Evolutionary conservation across 306 rosid species (phyloP).

Genomic region (Astragalus glycyphyllos): DNA sequence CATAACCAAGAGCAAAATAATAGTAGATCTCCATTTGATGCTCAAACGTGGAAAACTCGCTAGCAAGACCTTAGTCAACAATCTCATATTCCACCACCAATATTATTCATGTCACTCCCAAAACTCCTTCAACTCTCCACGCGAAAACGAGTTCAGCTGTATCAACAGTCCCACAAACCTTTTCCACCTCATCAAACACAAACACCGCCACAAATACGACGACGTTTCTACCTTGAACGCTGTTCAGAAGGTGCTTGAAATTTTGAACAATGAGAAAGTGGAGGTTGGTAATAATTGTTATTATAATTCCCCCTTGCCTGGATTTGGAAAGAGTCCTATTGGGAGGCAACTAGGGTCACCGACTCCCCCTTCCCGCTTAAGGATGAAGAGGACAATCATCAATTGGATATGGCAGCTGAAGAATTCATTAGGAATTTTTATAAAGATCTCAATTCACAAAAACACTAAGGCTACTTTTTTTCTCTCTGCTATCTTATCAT

Average conservation of each 20-base stretch:
- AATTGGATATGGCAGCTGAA: constrained; percentile 75
- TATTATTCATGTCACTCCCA: constrained; percentile 60
- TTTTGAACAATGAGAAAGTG: constrained; percentile 44
- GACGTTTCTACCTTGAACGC: constrained; percentile 59
- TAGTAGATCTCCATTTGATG: constrained; percentile 57
- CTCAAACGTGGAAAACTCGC: constrained; percentile 77
- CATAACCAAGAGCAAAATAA: constrained; percentile 68
- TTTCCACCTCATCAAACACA: constrained; percentile 45
- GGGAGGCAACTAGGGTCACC: constrained; percentile 78
- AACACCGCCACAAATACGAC: constrained; percentile 49
- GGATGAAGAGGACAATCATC: constrained; percentile 64
- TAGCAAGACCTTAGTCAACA: constrained; percentile 62
- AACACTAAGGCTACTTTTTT: background rate
- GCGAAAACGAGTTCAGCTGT: constrained; percentile 95
- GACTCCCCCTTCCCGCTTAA: constrained; percentile 86
- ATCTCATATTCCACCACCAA: constrained; percentile 54
- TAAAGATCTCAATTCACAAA: constrained; percentile 63
- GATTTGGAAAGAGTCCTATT: constrained; percentile 78
- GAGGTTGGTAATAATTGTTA: constrained; percentile 32
- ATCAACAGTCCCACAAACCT: constrained; percentile 74
- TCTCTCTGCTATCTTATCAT: constrained; percentile 18
- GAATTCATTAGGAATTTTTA: constrained; percentile 82
- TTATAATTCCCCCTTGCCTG: constrained; percentile 68
- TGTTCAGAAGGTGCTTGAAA: constrained; percentile 69
- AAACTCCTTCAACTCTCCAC: constrained; percentile 60